Evolutionary conservation across 495 filamentous ascomycete genomes (phyloP), one percentile per base, ranked within the genome.

Genomic region (Rhypophila decipiens): DNA sequence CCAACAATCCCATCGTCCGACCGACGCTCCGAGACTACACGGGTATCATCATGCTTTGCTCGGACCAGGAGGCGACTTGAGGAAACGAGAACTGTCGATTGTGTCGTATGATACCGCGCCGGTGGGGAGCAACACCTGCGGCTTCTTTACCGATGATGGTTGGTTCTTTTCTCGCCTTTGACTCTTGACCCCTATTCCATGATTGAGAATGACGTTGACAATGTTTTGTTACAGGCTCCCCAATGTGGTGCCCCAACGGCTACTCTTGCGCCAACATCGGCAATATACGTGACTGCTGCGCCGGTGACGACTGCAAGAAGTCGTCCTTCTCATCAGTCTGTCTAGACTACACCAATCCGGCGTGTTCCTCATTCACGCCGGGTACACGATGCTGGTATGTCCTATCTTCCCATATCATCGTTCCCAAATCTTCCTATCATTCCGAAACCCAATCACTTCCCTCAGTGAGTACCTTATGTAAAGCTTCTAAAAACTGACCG

Each of bases 81-180:
- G 39, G 27, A 20, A n/a, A 7, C 18, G 17, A 8, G n/a, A n/a
- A n/a, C n/a, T n/a, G n/a, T 17, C 19, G 9, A 17, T n/a, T 11
- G 39, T 42, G 21, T 21, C 10, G n/a, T 21, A 5, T 3, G 39
- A 3, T 7, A 12, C 9, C 15, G 24, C 8, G 18, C 2, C 42
- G 5, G 24, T 44, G 2, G 45, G 36, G 24, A 40, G 23, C 36
- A 39, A 47, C 33, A 47, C 45, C 3, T 47, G 45, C 23, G 45
- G 45, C 11, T 47, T 47, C 45, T 47, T 18, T n/a, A 15, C 45
- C 12, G 45, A 40, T 12, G 45, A 47, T 17, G 45, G 45, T 31
- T n/a, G 20, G 44, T 24, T 2, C 18, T 15, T 13, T n/a, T 44
- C 42, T 4, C 12, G 5, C 24, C 42, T 15, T 5, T 22, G 10